phyloP scores from a whole-genome alignment of 768 basidiomycete genomes.

The Agrocybe pediades region DNA sequence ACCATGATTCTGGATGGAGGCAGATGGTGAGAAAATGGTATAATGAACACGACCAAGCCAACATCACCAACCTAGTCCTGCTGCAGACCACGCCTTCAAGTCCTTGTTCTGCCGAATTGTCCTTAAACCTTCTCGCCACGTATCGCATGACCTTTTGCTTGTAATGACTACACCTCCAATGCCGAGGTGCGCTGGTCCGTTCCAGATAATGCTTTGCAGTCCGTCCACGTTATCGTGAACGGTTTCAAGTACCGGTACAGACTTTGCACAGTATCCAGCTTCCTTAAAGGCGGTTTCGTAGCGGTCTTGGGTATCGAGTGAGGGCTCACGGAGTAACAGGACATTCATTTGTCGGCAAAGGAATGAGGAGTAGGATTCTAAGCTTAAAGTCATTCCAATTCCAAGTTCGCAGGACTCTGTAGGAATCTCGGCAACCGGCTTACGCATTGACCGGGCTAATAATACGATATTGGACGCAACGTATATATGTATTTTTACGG shows the following conservation, averaged over 20 bases:
- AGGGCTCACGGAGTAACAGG: constrained; percentile 45
- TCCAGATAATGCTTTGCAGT: constrained; percentile 43
- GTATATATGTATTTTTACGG: too few relatives aligned
- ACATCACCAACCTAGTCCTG: constrained; percentile 21
- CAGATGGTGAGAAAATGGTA: constrained; percentile 1
- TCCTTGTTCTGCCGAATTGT: constrained; percentile 13
- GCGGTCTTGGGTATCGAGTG: constrained; percentile 46
- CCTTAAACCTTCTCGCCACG: constrained; percentile 54
- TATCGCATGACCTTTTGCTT: constrained; percentile 76
- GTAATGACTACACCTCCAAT: constrained; percentile 74
- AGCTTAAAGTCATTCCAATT: too few relatives aligned
- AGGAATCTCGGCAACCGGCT: too few relatives aligned
- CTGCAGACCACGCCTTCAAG: background rate
- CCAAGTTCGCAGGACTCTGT: too few relatives aligned
- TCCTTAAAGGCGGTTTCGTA: constrained; percentile 56
- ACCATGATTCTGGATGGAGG: constrained; percentile 46
- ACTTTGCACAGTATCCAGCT: constrained; percentile 52
- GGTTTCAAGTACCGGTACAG: constrained; percentile 77
- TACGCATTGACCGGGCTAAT: too few relatives aligned
- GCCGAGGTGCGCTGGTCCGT: constrained; percentile 32
- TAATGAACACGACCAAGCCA: background rate
- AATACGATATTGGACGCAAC: too few relatives aligned
- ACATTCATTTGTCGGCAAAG: too few relatives aligned
- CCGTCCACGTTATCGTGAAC: constrained; percentile 46
- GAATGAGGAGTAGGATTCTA: too few relatives aligned